phyloP scores from a whole-genome alignment of 805 yeast species.

The Nakazawaea ishiwadae region DNA sequence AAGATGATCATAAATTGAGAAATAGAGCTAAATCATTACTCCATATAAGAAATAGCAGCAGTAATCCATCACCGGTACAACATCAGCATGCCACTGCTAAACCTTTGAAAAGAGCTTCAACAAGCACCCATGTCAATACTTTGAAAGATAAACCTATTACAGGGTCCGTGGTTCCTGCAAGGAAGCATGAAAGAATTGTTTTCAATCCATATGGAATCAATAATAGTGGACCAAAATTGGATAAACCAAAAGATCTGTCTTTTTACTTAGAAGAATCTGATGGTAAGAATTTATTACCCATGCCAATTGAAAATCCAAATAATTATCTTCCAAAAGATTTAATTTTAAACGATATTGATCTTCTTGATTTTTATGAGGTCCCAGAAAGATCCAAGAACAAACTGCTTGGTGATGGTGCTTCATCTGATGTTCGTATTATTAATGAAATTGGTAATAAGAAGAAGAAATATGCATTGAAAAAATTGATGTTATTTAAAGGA shows the following conservation, averaged over 20 bases:
- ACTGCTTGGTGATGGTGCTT: slow-evolving; percentile 69
- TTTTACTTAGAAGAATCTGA: slow-evolving; percentile 25
- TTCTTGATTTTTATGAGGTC: slow-evolving; percentile 52
- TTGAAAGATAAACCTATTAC: not conserved
- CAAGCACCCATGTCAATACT: not conserved
- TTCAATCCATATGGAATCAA: slow-evolving; percentile 65
- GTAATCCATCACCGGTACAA: not conserved
- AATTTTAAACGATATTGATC: slow-evolving; percentile 40
- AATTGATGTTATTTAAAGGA: slow-evolving; percentile 51
- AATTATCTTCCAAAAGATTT: slow-evolving; percentile 51
- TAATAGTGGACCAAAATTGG: slow-evolving; percentile 23
- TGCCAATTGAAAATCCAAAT: slow-evolving; percentile 66
- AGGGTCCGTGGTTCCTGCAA: not conserved
- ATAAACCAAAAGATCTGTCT: slow-evolving; percentile 26
- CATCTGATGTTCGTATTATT: slow-evolving; percentile 56
- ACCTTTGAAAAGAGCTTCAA: slow-evolving; percentile 5
- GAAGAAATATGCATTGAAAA: slow-evolving; percentile 59
- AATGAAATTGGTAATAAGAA: slow-evolving; percentile 29
- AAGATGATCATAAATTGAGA: not conserved
- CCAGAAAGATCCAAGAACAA: slow-evolving; percentile 36
- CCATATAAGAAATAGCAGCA: not conserved
- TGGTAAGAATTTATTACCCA: slow-evolving; percentile 46
- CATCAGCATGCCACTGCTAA: not conserved
- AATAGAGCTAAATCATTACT: slow-evolving; percentile 11
- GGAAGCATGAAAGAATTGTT: slow-evolving; percentile 33